phyloP scores from a whole-genome alignment of 2,329 filamentous ascomycete genomes.

The Hansfordia pulvinata region DNA sequence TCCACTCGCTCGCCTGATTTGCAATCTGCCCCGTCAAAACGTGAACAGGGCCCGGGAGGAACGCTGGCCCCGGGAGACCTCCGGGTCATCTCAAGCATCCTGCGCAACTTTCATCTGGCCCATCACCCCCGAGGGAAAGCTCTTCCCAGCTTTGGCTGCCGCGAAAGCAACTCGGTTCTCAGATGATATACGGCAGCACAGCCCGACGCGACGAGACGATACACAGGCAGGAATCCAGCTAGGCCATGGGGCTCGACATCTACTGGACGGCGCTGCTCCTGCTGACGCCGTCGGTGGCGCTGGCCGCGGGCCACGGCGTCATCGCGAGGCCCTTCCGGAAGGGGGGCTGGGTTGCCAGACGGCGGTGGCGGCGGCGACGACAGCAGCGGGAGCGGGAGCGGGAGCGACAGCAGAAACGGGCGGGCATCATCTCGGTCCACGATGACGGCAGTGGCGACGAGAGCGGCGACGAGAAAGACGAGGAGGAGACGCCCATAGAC shows the following conservation, averaged over 20 bases:
- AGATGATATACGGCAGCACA: background rate
- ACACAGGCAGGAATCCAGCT: too few species aligned
- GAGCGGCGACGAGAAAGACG: slow-evolving; percentile 1
- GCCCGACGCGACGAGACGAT: too few species aligned
- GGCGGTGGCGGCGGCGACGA: background rate
- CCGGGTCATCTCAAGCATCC: too few species aligned
- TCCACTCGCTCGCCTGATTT: too few species aligned
- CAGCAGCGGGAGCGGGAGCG: background rate
- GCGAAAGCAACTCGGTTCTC: too few species aligned
- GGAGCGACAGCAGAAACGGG: too few species aligned
- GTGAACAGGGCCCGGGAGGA: too few species aligned
- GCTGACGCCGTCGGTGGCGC: background rate
- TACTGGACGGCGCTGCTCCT: background rate
- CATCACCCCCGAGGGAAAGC: too few species aligned
- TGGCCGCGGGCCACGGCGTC: background rate
- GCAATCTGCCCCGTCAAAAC: too few species aligned
- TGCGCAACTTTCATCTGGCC: too few species aligned
- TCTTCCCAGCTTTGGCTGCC: too few species aligned
- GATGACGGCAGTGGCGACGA: slow-evolving; percentile 1
- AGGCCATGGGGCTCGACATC: slow-evolving; percentile 1
- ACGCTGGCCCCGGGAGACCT: too few species aligned
- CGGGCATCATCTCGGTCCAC: slow-evolving; percentile 6
- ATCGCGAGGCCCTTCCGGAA: background rate
- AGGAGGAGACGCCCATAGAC: slow-evolving; percentile 1
- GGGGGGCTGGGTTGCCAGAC: background rate